These are phyloP conservation scores for Apiotrichum veenhuisii DNA, from an alignment of 1,284 basidiomycete genomes.

Conservation along the genomic window DNA sequence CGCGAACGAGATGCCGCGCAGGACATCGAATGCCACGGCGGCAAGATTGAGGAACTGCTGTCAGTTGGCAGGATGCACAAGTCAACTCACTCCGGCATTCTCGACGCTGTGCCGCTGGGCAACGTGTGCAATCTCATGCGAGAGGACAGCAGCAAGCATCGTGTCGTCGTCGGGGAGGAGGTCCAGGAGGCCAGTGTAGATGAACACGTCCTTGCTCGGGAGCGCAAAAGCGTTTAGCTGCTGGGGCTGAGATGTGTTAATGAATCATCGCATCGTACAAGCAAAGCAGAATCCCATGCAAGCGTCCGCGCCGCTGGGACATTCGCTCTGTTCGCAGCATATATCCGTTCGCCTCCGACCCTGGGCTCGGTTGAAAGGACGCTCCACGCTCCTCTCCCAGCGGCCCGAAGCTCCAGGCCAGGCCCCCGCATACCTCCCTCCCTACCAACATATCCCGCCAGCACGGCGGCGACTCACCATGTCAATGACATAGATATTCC, in stretches of 20 bases:
- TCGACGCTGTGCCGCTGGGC: slow-evolving; percentile 55
- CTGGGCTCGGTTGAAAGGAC: too few species aligned
- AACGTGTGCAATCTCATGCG: slow-evolving; percentile 54
- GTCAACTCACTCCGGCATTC: slow-evolving; percentile 49
- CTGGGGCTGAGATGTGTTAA: slow-evolving; percentile 33
- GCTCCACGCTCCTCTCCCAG: not conserved
- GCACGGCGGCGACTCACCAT: slow-evolving; percentile 36
- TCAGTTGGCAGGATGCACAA: not conserved
- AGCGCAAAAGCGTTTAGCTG: slow-evolving; percentile 54
- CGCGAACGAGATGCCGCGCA: slow-evolving; percentile 54
- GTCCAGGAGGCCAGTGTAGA: slow-evolving; percentile 54
- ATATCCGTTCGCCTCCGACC: too few species aligned
- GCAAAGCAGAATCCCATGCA: too few species aligned
- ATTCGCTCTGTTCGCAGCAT: too few species aligned
- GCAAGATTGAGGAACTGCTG: slow-evolving; percentile 53
- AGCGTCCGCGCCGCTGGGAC: too few species aligned
- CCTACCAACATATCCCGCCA: too few species aligned
- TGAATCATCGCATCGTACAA: not conserved
- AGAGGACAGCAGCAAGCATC: slow-evolving; percentile 52
- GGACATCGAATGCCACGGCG: slow-evolving; percentile 54
- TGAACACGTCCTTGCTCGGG: slow-evolving; percentile 54
- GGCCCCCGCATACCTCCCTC: too few species aligned
- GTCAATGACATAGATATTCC: slow-evolving; percentile 54
- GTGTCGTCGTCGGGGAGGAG: slow-evolving; percentile 51
- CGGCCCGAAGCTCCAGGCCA: too few species aligned